Percentiles rank a stretch among this genome's conserved stretches.
Conservation (phyloP, 768 basidiomycete species). For the Trametes cingulata region DNA sequence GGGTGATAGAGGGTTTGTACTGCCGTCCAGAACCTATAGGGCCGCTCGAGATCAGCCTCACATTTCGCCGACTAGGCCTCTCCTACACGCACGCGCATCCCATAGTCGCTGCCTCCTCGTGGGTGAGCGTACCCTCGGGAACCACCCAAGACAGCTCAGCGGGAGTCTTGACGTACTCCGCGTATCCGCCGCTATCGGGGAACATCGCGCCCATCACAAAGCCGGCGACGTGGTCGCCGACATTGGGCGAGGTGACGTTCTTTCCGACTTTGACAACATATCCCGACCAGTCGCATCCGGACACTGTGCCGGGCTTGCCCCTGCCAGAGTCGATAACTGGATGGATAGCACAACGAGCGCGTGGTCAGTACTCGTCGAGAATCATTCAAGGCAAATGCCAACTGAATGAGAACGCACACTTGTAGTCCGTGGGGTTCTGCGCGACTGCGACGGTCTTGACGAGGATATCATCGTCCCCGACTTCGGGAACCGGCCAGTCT, state of each 20-base stretch:
- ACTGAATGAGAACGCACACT: conserved; percentile 14
- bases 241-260: conserved; percentile 10
- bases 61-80: too few species aligned
- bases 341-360: not conserved
- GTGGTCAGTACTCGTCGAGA: not conserved
- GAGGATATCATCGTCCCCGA: conserved; percentile 30
- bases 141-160: conserved; percentile 29
- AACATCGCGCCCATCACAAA: conserved; percentile 29
- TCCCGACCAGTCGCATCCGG: conserved; percentile 16
- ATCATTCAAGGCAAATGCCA: too few species aligned
- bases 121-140: conserved; percentile 19
- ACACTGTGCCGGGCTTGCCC: not conserved
- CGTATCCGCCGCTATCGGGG: conserved; percentile 29
- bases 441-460: conserved; percentile 29
- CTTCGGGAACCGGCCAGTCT: conserved; percentile 25
- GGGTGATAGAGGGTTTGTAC: conserved; percentile 29
- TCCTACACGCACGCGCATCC: conserved; percentile 9
- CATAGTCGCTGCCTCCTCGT: conserved; percentile 25
- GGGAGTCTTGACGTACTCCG: conserved; percentile 30
- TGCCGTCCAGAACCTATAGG: conserved; percentile 26
- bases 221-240: conserved; percentile 33
- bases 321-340: not conserved
- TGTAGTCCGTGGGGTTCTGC: conserved; percentile 31
- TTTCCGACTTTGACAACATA: conserved; percentile 17
- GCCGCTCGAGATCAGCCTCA: too few species aligned